Percentiles rank a stretch among this genome's conserved stretches.
These are phyloP conservation scores for Stemphylium beticola DNA, from an alignment of 2,329 filamentous ascomycete genomes.

Conservation along the genomic window DNA sequence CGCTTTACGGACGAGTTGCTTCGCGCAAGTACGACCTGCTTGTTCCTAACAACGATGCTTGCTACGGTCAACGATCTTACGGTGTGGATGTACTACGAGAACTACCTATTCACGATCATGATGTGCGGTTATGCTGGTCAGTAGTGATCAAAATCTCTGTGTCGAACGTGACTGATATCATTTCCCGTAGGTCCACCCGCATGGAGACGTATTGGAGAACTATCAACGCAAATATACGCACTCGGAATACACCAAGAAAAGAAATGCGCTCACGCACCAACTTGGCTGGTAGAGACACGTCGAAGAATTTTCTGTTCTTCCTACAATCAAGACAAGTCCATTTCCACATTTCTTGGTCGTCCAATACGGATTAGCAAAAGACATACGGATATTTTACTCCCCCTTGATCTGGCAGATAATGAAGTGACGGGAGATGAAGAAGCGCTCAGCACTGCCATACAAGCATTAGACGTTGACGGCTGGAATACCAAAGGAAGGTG, in stretches of 20 bases:
- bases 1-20: slow-evolving; percentile 41
- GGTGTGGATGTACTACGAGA: slow-evolving; percentile 46
- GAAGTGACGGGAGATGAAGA: slow-evolving; percentile 31
- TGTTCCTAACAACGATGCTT: slow-evolving; percentile 48
- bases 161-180: background rate
- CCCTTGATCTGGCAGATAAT: slow-evolving; percentile 40
- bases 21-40: slow-evolving; percentile 45
- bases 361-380: slow-evolving; percentile 40
- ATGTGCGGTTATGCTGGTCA: slow-evolving; percentile 48
- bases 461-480: slow-evolving; percentile 31
- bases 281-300: slow-evolving; percentile 39
- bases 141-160: slow-evolving; percentile 2
- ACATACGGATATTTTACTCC: slow-evolving; percentile 38
- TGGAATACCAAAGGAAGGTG: slow-evolving; percentile 50
- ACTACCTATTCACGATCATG: slow-evolving; percentile 45
- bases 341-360: slow-evolving; percentile 44
- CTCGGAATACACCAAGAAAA: slow-evolving; percentile 43
- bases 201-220: slow-evolving; percentile 42
- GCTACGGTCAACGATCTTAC: slow-evolving; percentile 49
- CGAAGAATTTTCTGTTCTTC: slow-evolving; percentile 36
- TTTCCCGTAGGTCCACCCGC: slow-evolving; percentile 29
- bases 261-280: slow-evolving; percentile 29
- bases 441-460: slow-evolving; percentile 22
- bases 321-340: slow-evolving; percentile 42
- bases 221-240: slow-evolving; percentile 40